A percentile compares a stretch with the other conserved stretches of the same genome.
These are phyloP conservation scores for Mycotypha africana DNA, from an alignment of 371 early-diverging fungal species.

Conservation along the genomic window DNA sequence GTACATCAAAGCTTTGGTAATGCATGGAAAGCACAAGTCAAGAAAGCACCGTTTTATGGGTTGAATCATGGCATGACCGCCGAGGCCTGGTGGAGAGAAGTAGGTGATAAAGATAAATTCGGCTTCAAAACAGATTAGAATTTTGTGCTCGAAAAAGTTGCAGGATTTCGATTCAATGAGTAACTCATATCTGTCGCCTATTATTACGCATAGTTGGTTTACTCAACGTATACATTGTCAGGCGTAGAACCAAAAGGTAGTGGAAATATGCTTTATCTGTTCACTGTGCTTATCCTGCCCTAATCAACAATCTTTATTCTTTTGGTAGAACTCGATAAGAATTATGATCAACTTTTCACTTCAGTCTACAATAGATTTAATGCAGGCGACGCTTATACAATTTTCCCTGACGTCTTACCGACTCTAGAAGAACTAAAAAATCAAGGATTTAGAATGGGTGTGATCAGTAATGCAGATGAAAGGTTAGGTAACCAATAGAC, in stretches of 20 bases:
- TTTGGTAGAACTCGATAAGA: constrained; percentile 24
- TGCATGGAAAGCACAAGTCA: constrained; percentile 25
- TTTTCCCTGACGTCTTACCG: constrained; percentile 33
- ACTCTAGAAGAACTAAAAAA: constrained; percentile 24
- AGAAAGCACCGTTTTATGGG: constrained; percentile 39
- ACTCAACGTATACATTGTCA: constrained; percentile 28
- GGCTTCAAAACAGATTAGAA: too few relatives aligned
- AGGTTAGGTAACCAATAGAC: constrained; percentile 26
- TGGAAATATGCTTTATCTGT: too few relatives aligned
- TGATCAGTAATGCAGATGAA: constrained; percentile 46
- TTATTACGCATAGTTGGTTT: constrained; percentile 25
- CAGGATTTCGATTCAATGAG: too few relatives aligned
- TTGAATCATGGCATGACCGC: constrained; percentile 26
- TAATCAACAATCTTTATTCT: too few relatives aligned
- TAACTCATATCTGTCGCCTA: background rate
- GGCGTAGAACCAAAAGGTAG: constrained; percentile 30
- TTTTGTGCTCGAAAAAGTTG: too few relatives aligned
- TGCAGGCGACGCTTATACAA: constrained; percentile 34
- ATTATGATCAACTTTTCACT: constrained; percentile 28
- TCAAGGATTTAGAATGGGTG: constrained; percentile 36
- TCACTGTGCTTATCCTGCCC: too few relatives aligned
- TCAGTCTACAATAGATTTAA: constrained; percentile 33
- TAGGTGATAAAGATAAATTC: background rate
- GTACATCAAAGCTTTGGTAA: constrained; percentile 30
- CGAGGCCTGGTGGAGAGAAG: constrained; percentile 40